A percentile compares a stretch with the other conserved stretches of the same genome.
Conservation (phyloP, 345 rosid genomes). For the Ricinus communis region DNA sequence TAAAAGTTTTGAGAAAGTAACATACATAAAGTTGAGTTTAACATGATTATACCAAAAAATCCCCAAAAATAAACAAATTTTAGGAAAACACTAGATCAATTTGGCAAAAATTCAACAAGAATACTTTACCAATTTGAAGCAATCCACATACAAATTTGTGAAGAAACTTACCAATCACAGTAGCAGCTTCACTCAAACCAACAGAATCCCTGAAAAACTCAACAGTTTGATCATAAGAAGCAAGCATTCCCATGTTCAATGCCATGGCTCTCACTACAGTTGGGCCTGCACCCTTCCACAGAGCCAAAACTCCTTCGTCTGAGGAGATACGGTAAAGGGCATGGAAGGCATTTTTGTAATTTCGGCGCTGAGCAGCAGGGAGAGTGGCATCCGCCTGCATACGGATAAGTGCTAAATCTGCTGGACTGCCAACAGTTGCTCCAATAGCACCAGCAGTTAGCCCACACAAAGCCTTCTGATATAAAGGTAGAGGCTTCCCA, state of each 20-base stretch:
- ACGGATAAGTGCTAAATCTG: constrained; percentile 95
- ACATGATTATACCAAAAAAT: neutral
- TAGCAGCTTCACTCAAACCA: constrained; percentile 73
- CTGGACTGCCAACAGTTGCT: constrained; percentile 86
- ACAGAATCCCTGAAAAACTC: constrained; percentile 80
- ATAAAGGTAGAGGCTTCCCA: constrained; percentile 93
- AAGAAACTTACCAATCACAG: constrained; percentile 49
- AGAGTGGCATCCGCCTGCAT: constrained; percentile 98
- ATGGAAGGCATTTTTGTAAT: constrained; percentile 91
- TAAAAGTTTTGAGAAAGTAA: neutral
- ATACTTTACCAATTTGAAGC: neutral
- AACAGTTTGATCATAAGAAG: constrained; percentile 95
- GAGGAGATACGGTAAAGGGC: constrained; percentile 79
- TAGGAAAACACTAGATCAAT: neutral
- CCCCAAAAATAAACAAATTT: neutral
- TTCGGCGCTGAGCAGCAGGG: constrained; percentile 87
- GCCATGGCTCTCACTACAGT: constrained; percentile 99
- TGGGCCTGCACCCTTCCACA: constrained; percentile 99
- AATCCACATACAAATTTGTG: neutral
- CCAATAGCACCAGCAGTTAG: constrained; percentile 99
- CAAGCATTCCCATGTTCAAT: constrained; percentile 99
- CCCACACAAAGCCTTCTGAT: constrained; percentile 97
- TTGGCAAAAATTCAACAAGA: neutral
- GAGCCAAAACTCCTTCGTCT: constrained; percentile 94
- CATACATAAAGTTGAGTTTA: neutral